A percentile compares a stretch with the other conserved stretches of the same genome.
Conservation (phyloP, 2,329 filamentous ascomycete genomes). For the Pseudogymnoascus sp. region DNA sequence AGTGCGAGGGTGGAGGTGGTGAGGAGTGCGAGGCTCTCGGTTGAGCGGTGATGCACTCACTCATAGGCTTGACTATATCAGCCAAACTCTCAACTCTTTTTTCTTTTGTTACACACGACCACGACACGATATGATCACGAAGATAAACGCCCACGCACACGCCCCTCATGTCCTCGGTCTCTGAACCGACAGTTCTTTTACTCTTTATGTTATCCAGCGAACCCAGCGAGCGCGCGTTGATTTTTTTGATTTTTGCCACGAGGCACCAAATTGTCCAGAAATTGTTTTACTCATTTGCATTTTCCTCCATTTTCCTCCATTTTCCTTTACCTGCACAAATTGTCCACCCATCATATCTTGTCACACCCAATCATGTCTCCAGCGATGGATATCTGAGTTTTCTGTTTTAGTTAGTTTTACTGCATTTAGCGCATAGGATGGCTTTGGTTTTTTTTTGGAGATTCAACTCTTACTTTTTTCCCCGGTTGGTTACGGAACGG, state of each 20-base stretch:
- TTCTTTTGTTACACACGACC: conserved; percentile 16
- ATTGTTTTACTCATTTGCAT: conserved; percentile 4
- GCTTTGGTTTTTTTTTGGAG: not conserved
- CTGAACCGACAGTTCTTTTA: not conserved
- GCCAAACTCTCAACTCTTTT: conserved; percentile 15
- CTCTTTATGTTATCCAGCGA: not conserved
- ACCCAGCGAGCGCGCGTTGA: not conserved
- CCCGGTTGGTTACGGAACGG: not conserved
- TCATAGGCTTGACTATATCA: not conserved
- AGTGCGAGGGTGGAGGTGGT: conserved; percentile 47
- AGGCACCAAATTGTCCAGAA: not conserved
- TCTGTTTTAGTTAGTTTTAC: not conserved
- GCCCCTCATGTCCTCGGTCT: conserved; percentile 12
- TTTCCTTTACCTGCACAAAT: conserved; percentile 13
- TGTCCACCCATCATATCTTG: not conserved
- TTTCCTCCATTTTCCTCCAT: not conserved
- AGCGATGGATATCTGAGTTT: not conserved
- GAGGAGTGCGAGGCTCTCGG: conserved; percentile 15
- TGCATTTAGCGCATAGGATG: not conserved
- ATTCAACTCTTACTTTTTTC: not conserved
- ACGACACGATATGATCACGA: conserved; percentile 15
- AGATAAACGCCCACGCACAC: conserved; percentile 8
- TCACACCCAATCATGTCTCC: not conserved
- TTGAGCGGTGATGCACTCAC: not conserved
- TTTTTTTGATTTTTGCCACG: not conserved